phyloP scores from a whole-genome alignment of 805 yeast species.

The Torulaspora franciscae region DNA sequence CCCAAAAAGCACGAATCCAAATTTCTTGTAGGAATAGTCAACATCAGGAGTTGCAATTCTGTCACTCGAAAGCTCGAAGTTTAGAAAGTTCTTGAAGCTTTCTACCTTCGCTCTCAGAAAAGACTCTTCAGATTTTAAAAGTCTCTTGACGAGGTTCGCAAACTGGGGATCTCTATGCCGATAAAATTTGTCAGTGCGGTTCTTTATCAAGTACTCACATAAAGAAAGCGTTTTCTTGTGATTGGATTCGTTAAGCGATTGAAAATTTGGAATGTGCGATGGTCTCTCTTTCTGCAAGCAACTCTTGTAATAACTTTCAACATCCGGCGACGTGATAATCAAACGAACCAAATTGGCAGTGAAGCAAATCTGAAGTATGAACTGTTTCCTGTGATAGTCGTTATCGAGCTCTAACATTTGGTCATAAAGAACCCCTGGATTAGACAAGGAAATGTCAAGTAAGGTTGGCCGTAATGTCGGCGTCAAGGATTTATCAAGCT shows the following conservation, averaged over 20 bases:
- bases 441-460: slow-evolving; percentile 22
- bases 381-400: slow-evolving; percentile 30
- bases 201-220: slow-evolving; percentile 15
- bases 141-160: slow-evolving; percentile 9
- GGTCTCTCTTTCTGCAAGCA: slow-evolving; percentile 24
- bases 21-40: slow-evolving; percentile 27
- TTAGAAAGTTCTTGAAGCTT: slow-evolving; percentile 25
- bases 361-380: slow-evolving; percentile 26
- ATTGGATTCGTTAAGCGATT: slow-evolving; percentile 16
- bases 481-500: slow-evolving; percentile 1
- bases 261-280: slow-evolving; percentile 9
- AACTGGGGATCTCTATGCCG: slow-evolving; percentile 24
- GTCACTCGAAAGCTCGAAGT: slow-evolving; percentile 10
- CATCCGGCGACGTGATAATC: slow-evolving; percentile 17
- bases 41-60: slow-evolving; percentile 1
- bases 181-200: slow-evolving; percentile 24
- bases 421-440: slow-evolving; percentile 20
- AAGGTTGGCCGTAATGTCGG: slow-evolving; percentile 18
- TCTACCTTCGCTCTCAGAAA: slow-evolving; percentile 23
- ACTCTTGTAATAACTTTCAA: slow-evolving; percentile 20
- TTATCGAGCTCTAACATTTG: slow-evolving; percentile 22
- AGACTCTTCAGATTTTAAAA: slow-evolving; percentile 16
- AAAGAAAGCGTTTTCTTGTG: slow-evolving; percentile 14
- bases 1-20: slow-evolving; percentile 33
- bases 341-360: slow-evolving; percentile 15